phyloP scores from a whole-genome alignment of 31 red algal species.

The Asparagopsis taxiformis region DNA sequence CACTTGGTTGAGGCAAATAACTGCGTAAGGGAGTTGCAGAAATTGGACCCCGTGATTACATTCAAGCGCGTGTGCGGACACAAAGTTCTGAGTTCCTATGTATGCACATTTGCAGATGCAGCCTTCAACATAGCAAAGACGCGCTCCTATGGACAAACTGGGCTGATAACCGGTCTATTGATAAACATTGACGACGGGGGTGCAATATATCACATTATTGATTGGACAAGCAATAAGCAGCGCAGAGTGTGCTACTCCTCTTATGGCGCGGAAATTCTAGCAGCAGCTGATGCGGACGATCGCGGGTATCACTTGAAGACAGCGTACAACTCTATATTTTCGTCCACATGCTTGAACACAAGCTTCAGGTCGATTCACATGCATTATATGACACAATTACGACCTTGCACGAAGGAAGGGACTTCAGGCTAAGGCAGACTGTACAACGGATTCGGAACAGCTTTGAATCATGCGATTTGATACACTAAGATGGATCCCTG shows the following conservation, averaged over 20 bases:
- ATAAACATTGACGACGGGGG: background rate
- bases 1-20: background rate
- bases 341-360: background rate
- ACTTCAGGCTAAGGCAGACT: conserved; percentile 7
- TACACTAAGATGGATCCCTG: conserved; percentile 1
- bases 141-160: background rate
- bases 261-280: conserved; percentile 17
- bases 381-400: background rate
- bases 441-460: conserved; percentile 9
- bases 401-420: conserved; percentile 11
- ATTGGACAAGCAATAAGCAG: conserved; percentile 9
- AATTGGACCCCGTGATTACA: background rate
- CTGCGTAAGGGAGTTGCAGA: background rate
- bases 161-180: conserved; percentile 8
- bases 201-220: conserved; percentile 5
- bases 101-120: conserved; percentile 10
- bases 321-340: background rate
- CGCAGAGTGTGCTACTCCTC: conserved; percentile 7
- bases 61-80: background rate
- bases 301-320: conserved; percentile 1
- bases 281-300: background rate
- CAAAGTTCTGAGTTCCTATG: background rate
- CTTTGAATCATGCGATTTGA: conserved; percentile 3
- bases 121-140: background rate
- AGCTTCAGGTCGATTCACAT: background rate